Evolutionary conservation across 345 rosid genomes (phyloP), one percentile per base, ranked within the genome.

Genomic region (Combretum micranthum): DNA sequence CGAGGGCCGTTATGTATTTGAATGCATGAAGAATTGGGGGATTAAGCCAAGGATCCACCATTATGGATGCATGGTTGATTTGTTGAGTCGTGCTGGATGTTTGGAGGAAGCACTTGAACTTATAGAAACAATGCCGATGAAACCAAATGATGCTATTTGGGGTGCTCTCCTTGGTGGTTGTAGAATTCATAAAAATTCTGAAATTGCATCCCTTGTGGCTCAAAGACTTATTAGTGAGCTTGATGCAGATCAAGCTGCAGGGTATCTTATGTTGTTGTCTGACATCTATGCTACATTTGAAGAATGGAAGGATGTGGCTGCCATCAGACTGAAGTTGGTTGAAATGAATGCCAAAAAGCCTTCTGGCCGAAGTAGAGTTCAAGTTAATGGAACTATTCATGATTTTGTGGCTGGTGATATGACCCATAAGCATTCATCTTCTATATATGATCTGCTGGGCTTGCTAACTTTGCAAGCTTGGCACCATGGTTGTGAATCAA

Each of bases 11-110:
- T 21, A 37, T 47, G 58, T 77, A 46, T 82, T 80, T 43, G 64
- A 76, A 43, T 72, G 77, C 0, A 80, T 82, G 80, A 69, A 52
- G 54, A 78, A 60, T 12, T 75, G 66, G 43, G 76, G 65, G 58
- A 71, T 80, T 50, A 74, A 69, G 42, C 88, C 82, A 45, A 62
- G 57, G 42, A 57, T 73, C 4, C 84, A 78, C 73, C 92, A 82
- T 66, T 85, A 80, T 50, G 92, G 92, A 12, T 82, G 88, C 69
- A 72, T 85, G 70, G 88, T 85, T 19, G 92, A 85, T 67, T 55
- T 85, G 59, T 73, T 74, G 49, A 83, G 84, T 47, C 83, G 84
- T 43, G 75, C 86, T 46, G 88, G 86, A 5, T 60, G 16, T 59
- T 70, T 82, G 50, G 73, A 73, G 23, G 80, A 78, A 9, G 88